These are phyloP conservation scores for Melampsora abietis-canadensis DNA, from an alignment of 1,284 basidiomycete genomes.

Conservation along the genomic window DNA sequence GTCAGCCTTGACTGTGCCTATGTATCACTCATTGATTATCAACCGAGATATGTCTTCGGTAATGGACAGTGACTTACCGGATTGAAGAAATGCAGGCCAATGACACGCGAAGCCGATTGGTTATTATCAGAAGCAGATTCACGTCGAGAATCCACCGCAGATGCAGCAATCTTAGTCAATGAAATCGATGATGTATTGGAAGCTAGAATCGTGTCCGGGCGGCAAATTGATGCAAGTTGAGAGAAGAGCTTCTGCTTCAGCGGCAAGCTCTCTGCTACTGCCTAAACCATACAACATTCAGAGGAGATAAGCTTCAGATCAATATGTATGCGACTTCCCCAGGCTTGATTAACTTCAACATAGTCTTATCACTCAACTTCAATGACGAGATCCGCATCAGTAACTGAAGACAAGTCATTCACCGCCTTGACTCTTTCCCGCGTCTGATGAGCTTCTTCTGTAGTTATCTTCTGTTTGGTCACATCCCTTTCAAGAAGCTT, in stretches of 20 bases:
- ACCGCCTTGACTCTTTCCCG: constrained; percentile 64
- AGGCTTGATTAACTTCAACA: not conserved
- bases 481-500: constrained; percentile 84
- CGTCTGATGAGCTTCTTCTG: constrained; percentile 70
- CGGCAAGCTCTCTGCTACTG: constrained; percentile 78
- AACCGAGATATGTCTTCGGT: not conserved
- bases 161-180: constrained; percentile 84
- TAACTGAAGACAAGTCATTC: constrained; percentile 59
- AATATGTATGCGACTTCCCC: not conserved
- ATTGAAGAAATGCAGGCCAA: constrained; percentile 74
- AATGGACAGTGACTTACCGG: constrained; percentile 64
- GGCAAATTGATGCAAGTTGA: constrained; percentile 66
- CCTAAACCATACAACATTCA: constrained; percentile 57
- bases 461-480: constrained; percentile 70
- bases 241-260: constrained; percentile 78
- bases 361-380: constrained; percentile 61
- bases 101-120: constrained; percentile 65
- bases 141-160: constrained; percentile 56
- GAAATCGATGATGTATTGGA: constrained; percentile 92
- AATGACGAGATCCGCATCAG: constrained; percentile 81
- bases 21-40: not conserved
- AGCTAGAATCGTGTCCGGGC: constrained; percentile 75
- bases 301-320: not conserved
- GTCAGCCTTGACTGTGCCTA: not conserved
- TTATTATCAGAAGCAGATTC: constrained; percentile 57